These are phyloP conservation scores for Urtica urens DNA, from an alignment of 306 rosid species.

Conservation along the genomic window DNA sequence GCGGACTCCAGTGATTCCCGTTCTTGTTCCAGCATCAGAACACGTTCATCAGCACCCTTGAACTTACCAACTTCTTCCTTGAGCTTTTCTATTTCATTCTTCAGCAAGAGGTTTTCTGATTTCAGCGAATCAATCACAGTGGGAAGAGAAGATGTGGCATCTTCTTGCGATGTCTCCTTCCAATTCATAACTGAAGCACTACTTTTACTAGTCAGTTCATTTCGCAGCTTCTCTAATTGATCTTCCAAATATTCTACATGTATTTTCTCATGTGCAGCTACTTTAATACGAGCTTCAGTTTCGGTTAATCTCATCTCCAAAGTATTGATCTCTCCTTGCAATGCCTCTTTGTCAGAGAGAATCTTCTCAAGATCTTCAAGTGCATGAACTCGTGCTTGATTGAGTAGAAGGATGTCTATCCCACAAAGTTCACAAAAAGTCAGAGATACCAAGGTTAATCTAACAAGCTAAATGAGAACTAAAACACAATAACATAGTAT, in stretches of 20 bases:
- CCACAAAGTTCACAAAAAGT: slow-evolving; percentile 11
- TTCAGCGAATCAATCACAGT: slow-evolving; percentile 54
- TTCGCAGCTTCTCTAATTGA: slow-evolving; percentile 43
- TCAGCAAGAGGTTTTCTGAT: slow-evolving; percentile 53
- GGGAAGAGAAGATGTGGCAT: slow-evolving; percentile 24
- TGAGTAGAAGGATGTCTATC: slow-evolving; percentile 70
- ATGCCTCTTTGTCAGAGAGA: slow-evolving; percentile 57
- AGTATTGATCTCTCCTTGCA: slow-evolving; percentile 59
- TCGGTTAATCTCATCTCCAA: slow-evolving; percentile 69
- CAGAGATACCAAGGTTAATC: slow-evolving; percentile 10
- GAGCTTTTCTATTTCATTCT: slow-evolving; percentile 45
- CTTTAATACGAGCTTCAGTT: slow-evolving; percentile 53
- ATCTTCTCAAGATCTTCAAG: slow-evolving; percentile 68
- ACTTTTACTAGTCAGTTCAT: slow-evolving; percentile 29
- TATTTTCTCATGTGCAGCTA: slow-evolving; percentile 55
- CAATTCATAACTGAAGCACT: slow-evolving; percentile 26
- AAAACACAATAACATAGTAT: background rate
- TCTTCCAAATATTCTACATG: slow-evolving; percentile 55
- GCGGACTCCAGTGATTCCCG: slow-evolving; percentile 54
- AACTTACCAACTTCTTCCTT: slow-evolving; percentile 40
- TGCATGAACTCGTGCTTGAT: slow-evolving; percentile 64
- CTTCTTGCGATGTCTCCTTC: slow-evolving; percentile 16
- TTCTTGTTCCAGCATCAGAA: slow-evolving; percentile 59
- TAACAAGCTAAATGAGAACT: slow-evolving; percentile 5
- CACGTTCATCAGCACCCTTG: slow-evolving; percentile 41